Evolutionary conservation across 2,329 filamentous ascomycete species (phyloP).

Genomic region (Pseudopyrenochaeta lycopersici): DNA sequence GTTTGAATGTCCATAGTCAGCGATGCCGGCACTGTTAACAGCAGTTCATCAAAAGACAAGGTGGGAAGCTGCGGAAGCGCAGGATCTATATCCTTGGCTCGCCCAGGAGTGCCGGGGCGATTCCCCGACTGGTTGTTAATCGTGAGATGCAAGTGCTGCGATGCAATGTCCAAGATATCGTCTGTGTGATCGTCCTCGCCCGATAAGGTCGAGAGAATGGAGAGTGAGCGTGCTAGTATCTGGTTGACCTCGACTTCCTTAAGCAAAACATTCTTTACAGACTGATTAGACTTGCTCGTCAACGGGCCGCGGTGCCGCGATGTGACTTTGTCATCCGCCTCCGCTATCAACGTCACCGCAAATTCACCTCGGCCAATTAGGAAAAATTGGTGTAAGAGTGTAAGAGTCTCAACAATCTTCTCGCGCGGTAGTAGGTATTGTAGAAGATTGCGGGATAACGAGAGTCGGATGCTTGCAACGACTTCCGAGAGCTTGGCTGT

Average conservation of each 20-base stretch:
- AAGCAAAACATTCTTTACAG: constrained; percentile 71
- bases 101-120: constrained; percentile 53
- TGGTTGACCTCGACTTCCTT: constrained; percentile 88
- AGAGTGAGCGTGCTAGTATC: constrained; percentile 80
- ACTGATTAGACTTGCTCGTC: constrained; percentile 54
- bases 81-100: constrained; percentile 42
- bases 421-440: constrained; percentile 81
- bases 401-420: constrained; percentile 79
- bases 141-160: constrained; percentile 75
- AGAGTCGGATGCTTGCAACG: constrained; percentile 79
- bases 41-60: constrained; percentile 76
- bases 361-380: constrained; percentile 91
- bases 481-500: constrained; percentile 74
- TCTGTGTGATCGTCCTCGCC: constrained; percentile 77
- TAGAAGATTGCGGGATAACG: constrained; percentile 82
- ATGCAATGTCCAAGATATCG: constrained; percentile 83
- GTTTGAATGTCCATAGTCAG: constrained; percentile 77
- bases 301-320: constrained; percentile 68
- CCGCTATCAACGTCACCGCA: constrained; percentile 82
- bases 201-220: constrained; percentile 78
- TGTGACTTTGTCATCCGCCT: constrained; percentile 83
- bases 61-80: constrained; percentile 49
- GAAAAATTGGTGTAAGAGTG: constrained; percentile 84
- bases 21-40: constrained; percentile 78
- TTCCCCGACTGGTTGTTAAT: constrained; percentile 59